Base-by-base conservation (phyloP, 108 stramenopile species). In the Cyclotella choctawhatcheeana region DNA sequence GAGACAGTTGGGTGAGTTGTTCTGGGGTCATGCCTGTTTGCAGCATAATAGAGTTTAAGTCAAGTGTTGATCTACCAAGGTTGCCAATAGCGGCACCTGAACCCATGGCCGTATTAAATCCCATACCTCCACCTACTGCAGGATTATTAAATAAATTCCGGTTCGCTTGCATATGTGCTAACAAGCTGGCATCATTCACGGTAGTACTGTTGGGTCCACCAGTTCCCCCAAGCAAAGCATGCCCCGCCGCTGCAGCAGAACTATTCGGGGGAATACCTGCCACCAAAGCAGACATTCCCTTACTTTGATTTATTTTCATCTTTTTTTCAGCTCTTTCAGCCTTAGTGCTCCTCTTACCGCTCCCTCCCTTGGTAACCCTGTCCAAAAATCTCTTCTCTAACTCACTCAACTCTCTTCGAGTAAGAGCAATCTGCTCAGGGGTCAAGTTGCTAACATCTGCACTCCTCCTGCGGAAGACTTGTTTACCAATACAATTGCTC, bases 401-500 rank as follows among this genome's bases (percentile, higher is more conserved):
- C 67, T 92, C 97, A 34, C 85, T 87, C 45, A 99, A 70, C 69
- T 99, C 97, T 14, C 81, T 72, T 1, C 96, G 69, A 63, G 79
- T 88, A 27, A 86, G 80, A 63, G 96, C 94, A 63, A 99, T 97
- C 61, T 99, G 94, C 22, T 96, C 97, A 7, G 89, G 77, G 29
- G 97, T 91, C 51, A 99, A 67, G 20, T 93, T 88, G 60, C 97
- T 97, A 47, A 99, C 82, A 62, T 99, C 98, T 17, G 90, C 92
- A 27, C 91, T 94, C 21, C 94, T 69, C 43, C 97, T 76, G 10
- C 98, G 92, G 58, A 97, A 98, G 5, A 98, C 96, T 83, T 98
- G 97, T 67, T 98, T 98, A 44, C 98, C 98, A 64, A 98, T 98
- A 69, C 98, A 97, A 56, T 97, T 97, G 52, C 74, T 77, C 8